These are phyloP conservation scores for Flagelloscypha sp. DNA, from an alignment of 768 basidiomycete genomes.

Conservation along the genomic window DNA sequence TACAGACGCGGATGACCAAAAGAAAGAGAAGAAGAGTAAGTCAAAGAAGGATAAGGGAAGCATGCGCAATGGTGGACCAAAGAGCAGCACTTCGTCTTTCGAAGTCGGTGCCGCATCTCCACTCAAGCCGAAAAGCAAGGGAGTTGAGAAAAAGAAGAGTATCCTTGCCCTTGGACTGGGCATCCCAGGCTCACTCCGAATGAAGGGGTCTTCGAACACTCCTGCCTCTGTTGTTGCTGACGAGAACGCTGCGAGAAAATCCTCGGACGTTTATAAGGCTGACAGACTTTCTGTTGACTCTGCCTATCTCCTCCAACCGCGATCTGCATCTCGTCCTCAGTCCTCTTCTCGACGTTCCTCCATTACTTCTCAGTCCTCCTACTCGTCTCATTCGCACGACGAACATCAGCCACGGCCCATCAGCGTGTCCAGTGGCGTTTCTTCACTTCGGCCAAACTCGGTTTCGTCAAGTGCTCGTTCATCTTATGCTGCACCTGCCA, in stretches of 20 bases:
- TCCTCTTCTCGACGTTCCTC: neutral
- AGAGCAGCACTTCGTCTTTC: slow-evolving; percentile 60
- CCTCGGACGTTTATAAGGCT: slow-evolving; percentile 3
- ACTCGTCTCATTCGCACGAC: slow-evolving; percentile 2
- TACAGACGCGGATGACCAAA: slow-evolving; percentile 16
- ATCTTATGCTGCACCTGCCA: too few relatives aligned
- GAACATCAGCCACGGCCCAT: slow-evolving; percentile 12
- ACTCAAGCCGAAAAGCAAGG: slow-evolving; percentile 25
- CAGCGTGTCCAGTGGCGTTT: slow-evolving; percentile 1
- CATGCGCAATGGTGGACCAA: slow-evolving; percentile 35
- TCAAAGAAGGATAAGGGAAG: slow-evolving; percentile 20
- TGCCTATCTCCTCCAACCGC: too few relatives aligned
- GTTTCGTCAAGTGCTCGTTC: neutral
- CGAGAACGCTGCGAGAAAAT: slow-evolving; percentile 7
- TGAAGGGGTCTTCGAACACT: slow-evolving; percentile 28
- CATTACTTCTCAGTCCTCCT: neutral
- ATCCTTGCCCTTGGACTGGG: slow-evolving; percentile 47
- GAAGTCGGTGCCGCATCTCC: slow-evolving; percentile 49
- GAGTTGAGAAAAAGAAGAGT: slow-evolving; percentile 51
- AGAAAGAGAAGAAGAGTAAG: slow-evolving; percentile 24
- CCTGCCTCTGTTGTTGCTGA: slow-evolving; percentile 22
- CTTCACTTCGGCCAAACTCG: neutral
- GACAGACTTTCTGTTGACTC: slow-evolving; percentile 31
- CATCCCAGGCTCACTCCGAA: slow-evolving; percentile 45
- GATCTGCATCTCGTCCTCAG: too few relatives aligned